Conservation (phyloP, 768 basidiomycete genomes). For the Russula brevipes region DNA sequence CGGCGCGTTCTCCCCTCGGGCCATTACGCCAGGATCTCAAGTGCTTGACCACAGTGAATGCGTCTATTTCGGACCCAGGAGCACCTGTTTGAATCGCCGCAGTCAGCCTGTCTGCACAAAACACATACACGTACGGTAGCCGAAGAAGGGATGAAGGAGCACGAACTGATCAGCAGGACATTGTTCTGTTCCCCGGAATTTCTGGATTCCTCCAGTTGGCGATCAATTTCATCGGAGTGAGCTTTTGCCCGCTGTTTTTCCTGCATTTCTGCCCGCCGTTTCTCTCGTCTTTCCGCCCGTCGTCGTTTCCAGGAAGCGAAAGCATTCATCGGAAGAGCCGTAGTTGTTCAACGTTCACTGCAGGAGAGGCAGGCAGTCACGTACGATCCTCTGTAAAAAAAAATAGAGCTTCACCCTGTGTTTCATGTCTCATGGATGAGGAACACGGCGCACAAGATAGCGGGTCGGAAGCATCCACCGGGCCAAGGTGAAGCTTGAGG, state of each 20-base stretch:
- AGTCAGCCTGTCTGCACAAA: not conserved
- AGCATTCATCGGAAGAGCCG: too few species aligned
- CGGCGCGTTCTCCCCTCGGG: constrained; percentile 30
- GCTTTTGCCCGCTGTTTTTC: constrained; percentile 34
- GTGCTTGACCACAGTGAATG: not conserved
- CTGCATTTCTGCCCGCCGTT: not conserved
- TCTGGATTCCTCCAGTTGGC: constrained; percentile 72
- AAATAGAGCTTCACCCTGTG: too few species aligned
- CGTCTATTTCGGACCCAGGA: not conserved
- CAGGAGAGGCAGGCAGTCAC: too few species aligned
- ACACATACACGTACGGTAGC: not conserved
- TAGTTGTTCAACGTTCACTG: too few species aligned
- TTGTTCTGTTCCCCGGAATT: constrained; percentile 80
- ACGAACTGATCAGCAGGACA: constrained; percentile 78
- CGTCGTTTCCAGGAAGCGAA: not conserved
- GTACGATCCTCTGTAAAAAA: too few species aligned
- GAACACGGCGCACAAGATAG: too few species aligned
- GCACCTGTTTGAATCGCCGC: not conserved
- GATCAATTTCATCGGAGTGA: constrained; percentile 71
- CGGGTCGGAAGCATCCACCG: too few species aligned
- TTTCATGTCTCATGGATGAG: too few species aligned
- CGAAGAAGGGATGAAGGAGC: not conserved
- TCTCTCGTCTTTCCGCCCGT: not conserved
- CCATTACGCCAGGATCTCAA: constrained; percentile 35
- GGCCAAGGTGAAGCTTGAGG: too few species aligned